Percentiles rank a stretch among this genome's conserved stretches.
These are phyloP conservation scores for Candida maesae DNA, from an alignment of 805 yeast species.

Conservation along the genomic window DNA sequence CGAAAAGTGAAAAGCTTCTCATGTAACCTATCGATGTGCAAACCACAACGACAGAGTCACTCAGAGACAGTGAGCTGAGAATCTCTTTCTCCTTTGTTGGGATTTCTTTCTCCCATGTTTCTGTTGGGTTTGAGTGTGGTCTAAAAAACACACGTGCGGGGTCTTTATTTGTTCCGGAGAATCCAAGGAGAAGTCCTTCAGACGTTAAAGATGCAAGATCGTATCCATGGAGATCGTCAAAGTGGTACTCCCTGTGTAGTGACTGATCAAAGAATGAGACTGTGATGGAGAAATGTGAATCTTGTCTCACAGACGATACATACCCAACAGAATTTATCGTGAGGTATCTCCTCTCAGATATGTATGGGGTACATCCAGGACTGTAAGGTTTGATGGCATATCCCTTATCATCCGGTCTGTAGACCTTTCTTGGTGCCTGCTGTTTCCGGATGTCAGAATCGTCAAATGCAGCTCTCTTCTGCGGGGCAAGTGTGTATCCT, in stretches of 20 bases:
- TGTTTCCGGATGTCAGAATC: slow-evolving; percentile 5
- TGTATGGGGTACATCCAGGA: slow-evolving; percentile 85
- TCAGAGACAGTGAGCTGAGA: slow-evolving; percentile 67
- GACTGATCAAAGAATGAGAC: slow-evolving; percentile 83
- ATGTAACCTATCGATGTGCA: slow-evolving; percentile 77
- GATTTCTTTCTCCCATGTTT: slow-evolving; percentile 67
- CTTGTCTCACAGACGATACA: slow-evolving; percentile 68
- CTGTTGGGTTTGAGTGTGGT: slow-evolving; percentile 59
- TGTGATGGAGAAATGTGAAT: slow-evolving; percentile 65
- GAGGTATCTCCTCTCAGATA: slow-evolving; percentile 64
- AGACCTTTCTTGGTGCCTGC: slow-evolving; percentile 8
- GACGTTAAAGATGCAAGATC: slow-evolving; percentile 74
- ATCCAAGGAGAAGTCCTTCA: slow-evolving; percentile 62
- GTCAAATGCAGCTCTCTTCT: slow-evolving; percentile 16
- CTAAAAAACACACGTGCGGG: slow-evolving; percentile 56
- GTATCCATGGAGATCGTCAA: slow-evolving; percentile 66
- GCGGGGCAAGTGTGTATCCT: slow-evolving; percentile 35
- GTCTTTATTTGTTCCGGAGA: slow-evolving; percentile 35
- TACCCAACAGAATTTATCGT: slow-evolving; percentile 81
- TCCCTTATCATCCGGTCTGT: slow-evolving; percentile 1
- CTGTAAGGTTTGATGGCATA: slow-evolving; percentile 61
- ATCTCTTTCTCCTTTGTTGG: slow-evolving; percentile 51
- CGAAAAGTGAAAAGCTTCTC: slow-evolving; percentile 66
- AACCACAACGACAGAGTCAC: slow-evolving; percentile 54
- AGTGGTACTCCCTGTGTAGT: slow-evolving; percentile 74